phyloP scores from a whole-genome alignment of 2,329 filamentous ascomycete species.

The Samsoniella hepiali region DNA sequence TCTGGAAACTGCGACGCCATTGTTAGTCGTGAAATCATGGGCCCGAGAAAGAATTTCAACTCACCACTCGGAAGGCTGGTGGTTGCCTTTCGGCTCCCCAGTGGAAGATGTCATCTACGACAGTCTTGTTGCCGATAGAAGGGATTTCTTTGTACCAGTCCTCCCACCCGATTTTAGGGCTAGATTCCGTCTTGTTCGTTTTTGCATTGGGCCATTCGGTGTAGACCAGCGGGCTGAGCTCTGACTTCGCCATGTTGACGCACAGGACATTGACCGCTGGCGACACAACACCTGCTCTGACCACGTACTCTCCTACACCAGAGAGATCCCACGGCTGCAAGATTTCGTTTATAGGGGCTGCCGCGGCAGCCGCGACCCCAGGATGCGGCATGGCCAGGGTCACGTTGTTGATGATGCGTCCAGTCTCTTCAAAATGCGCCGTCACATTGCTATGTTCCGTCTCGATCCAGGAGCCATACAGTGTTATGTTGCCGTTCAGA shows the following conservation, averaged over 20 bases:
- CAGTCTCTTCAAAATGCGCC: constrained; percentile 44
- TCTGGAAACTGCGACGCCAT: constrained; percentile 45
- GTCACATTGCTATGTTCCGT: constrained; percentile 50
- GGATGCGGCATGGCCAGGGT: constrained; percentile 75
- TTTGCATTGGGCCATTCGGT: constrained; percentile 51
- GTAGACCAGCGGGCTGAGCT: constrained; percentile 64
- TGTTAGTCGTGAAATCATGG: no score
- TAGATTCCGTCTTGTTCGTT: constrained; percentile 34
- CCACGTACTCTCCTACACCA: constrained; percentile 65
- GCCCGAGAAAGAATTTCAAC: constrained; percentile 26
- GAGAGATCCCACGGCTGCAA: constrained; percentile 63
- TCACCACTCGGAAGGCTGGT: constrained; percentile 49
- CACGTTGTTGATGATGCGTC: constrained; percentile 68
- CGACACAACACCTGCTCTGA: constrained; percentile 66
- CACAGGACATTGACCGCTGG: constrained; percentile 72
- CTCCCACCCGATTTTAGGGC: constrained; percentile 26
- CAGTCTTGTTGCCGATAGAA: constrained; percentile 45
- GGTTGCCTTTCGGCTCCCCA: constrained; percentile 56
- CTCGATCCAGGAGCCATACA: constrained; percentile 68
- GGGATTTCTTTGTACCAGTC: constrained; percentile 42
- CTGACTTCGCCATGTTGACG: constrained; percentile 57
- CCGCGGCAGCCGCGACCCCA: constrained; percentile 62
- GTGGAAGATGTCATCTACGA: constrained; percentile 66
- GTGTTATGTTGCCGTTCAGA: constrained; percentile 69
- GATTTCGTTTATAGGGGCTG: constrained; percentile 59